Evolutionary conservation across 768 basidiomycete genomes (phyloP).

Genomic region (Boletus reticulatus): DNA sequence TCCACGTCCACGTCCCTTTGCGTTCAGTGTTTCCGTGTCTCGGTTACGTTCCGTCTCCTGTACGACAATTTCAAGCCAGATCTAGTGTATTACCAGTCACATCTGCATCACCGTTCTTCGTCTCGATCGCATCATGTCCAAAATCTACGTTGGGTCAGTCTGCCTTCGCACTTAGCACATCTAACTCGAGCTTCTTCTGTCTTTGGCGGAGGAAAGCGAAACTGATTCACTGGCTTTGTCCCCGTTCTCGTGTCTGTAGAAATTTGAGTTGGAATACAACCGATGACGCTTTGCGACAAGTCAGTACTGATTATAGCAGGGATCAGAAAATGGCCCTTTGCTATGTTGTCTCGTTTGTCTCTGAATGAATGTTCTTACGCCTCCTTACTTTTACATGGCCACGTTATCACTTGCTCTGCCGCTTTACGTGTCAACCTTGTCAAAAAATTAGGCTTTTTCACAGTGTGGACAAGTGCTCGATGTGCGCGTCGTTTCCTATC

Average conservation of each 20-base stretch:
- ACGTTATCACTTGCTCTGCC: slow-evolving; percentile 14
- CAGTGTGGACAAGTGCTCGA: slow-evolving; percentile 82
- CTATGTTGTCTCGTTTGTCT: slow-evolving; percentile 48
- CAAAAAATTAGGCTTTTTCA: slow-evolving; percentile 69
- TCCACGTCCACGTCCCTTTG: slow-evolving; percentile 50
- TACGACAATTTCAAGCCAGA: slow-evolving; percentile 47
- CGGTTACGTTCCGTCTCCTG: slow-evolving; percentile 56
- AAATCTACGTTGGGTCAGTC: slow-evolving; percentile 96
- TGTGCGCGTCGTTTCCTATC: slow-evolving; percentile 64
- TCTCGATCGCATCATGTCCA: slow-evolving; percentile 55
- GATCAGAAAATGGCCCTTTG: slow-evolving; percentile 23
- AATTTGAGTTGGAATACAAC: slow-evolving; percentile 96
- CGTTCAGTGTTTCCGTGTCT: slow-evolving; percentile 48
- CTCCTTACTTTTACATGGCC: slow-evolving; percentile 28
- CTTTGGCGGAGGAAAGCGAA: slow-evolving; percentile 42
- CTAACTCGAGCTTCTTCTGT: slow-evolving; percentile 44
- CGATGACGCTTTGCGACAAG: slow-evolving; percentile 85
- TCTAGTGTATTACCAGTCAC: slow-evolving; percentile 46
- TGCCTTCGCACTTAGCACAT: slow-evolving; percentile 49
- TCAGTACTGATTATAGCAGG: slow-evolving; percentile 59
- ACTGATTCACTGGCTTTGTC: slow-evolving; percentile 53
- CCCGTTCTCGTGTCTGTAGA: slow-evolving; percentile 55
- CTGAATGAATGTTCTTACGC: slow-evolving; percentile 31
- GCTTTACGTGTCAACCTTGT: slow-evolving; percentile 19
- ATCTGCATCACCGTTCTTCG: slow-evolving; percentile 19